Evolutionary conservation across 306 rosid species (phyloP).

Genomic region (Lathyrus tuberosus): DNA sequence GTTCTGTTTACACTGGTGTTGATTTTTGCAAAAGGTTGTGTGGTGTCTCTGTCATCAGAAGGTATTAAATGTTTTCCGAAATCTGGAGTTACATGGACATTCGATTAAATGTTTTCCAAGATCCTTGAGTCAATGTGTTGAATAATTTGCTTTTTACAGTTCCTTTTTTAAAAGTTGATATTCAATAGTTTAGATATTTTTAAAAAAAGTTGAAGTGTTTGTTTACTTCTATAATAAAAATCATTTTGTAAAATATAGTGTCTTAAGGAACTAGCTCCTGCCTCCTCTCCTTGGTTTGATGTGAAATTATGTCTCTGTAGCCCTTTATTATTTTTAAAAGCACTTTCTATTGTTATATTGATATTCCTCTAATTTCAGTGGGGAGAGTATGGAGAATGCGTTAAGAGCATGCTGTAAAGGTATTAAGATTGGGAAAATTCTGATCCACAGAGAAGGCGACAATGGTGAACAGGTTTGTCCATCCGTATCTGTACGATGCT

Average conservation of each 20-base stretch:
- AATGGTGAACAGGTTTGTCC: slow-evolving; percentile 90
- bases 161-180: too few species aligned
- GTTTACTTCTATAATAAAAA: too few species aligned
- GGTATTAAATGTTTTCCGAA: slow-evolving; percentile 49
- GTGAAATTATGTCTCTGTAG: background rate
- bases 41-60: slow-evolving; percentile 95
- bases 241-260: background rate
- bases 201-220: too few species aligned
- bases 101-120: slow-evolving; percentile 1
- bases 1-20: slow-evolving; percentile 92
- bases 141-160: background rate
- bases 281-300: background rate
- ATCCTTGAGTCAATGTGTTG: slow-evolving; percentile 31
- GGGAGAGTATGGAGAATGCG: slow-evolving; percentile 99
- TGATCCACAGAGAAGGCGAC: slow-evolving; percentile 98
- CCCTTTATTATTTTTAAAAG: slow-evolving; percentile 8
- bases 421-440: slow-evolving; percentile 97
- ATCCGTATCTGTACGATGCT: slow-evolving; percentile 26
- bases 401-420: slow-evolving; percentile 98
- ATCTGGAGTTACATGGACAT: slow-evolving; percentile 16
- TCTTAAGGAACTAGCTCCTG: background rate
- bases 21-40: slow-evolving; percentile 97
- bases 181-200: too few species aligned
- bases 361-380: slow-evolving; percentile 57
- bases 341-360: slow-evolving; percentile 14